Conservation (phyloP, 371 early-diverging fungal genomes). For the Mucor irregularis region DNA sequence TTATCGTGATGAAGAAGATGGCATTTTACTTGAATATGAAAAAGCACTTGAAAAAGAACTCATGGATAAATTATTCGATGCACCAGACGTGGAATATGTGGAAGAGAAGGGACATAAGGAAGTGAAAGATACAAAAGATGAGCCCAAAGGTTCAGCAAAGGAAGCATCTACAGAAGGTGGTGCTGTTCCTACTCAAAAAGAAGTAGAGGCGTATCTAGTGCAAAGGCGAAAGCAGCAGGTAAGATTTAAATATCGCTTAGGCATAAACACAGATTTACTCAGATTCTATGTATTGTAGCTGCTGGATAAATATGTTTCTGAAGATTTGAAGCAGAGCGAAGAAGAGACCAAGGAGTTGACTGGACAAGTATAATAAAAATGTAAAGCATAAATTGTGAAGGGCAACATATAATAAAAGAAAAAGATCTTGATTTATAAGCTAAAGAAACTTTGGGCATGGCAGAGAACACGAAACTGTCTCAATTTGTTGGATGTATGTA, state of each 20-base stretch:
- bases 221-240: constrained; percentile 68
- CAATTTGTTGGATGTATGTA: too few species aligned
- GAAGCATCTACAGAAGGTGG: constrained; percentile 18
- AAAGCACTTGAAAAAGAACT: constrained; percentile 52
- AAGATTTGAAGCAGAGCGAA: constrained; percentile 35
- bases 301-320: constrained; percentile 43
- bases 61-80: constrained; percentile 32
- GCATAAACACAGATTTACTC: too few species aligned
- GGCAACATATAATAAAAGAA: too few species aligned
- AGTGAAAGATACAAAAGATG: constrained; percentile 18
- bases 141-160: constrained; percentile 20
- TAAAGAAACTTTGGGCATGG: too few species aligned
- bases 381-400: too few species aligned
- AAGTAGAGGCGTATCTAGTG: constrained; percentile 77
- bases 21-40: constrained; percentile 79
- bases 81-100: constrained; percentile 35
- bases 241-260: too few species aligned
- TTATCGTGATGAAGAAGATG: constrained; percentile 93
- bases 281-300: too few species aligned
- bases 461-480: too few species aligned
- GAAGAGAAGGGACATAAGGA: constrained; percentile 16
- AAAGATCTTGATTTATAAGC: too few species aligned
- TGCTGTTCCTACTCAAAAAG: constrained; percentile 66
- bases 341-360: constrained; percentile 34
- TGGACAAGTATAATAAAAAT: constrained; percentile 8